Base-by-base conservation (phyloP, 768 basidiomycete species). In the Tylopilus rubrobrunneus region DNA sequence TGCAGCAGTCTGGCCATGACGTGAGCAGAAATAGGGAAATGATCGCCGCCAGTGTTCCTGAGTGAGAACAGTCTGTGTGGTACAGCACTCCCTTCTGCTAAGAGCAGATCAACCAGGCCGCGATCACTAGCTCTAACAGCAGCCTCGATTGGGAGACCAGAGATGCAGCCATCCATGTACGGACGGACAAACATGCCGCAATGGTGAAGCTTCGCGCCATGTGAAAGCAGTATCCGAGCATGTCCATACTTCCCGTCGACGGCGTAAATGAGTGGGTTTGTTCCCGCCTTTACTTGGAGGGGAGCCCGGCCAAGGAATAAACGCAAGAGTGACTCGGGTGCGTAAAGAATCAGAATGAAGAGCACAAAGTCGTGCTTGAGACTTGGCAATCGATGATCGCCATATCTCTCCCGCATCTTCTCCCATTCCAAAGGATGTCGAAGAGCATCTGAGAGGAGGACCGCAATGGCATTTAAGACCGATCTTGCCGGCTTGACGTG, bases 1-100 rank as follows among this genome's bases (percentile, higher is more conserved):
- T 58, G 57, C 8, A 61, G 17, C 5, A 61, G 17, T 4, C n/a
- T 54, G 12, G 49, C 12, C 6, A 45, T 11, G 8, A 49, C 11
- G 14, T 6, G 15, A 27, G n/a, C 12, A 17, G 37, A 7, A n/a
- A 27, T 39, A 4, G 5, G 17, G 25, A 4, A 19, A 4, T 4
- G 5, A 12, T 1, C 34, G 2, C 14, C 34, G 34, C 1, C 17
- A 25, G 1, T 1, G 12, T 29, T 11, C 11, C 11, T 25, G 7
- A 1, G 3, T 28, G 17, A 11, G 11, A 48, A 48, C 0, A 48
- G 37, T 14, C 2, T 3, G 11, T 40, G 9, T 6, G 48, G 48
- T 2, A 48, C 36, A 14, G 25, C 37, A 28, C 48, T 48, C 3
- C 27, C 48, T 12, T 28, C 17, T 1, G 17, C 12, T 28, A 48